phyloP scores from a whole-genome alignment of 495 filamentous ascomycete species.

The Penicillium canariense region DNA sequence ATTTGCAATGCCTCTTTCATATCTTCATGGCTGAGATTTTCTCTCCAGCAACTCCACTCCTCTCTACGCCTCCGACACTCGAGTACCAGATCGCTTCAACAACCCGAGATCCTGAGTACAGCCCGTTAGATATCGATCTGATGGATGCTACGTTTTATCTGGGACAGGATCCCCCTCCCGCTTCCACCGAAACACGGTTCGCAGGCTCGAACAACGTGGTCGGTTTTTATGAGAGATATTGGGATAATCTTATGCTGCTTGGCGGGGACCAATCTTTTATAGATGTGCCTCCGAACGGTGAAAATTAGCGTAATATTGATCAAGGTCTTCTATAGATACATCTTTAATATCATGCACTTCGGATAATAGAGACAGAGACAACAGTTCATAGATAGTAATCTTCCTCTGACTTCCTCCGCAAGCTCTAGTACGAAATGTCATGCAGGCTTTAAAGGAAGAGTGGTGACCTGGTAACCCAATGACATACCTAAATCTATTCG shows the following conservation, averaged over 20 bases:
- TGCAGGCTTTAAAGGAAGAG: too few relatives aligned
- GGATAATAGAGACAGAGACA: too few relatives aligned
- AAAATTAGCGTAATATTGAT: background rate
- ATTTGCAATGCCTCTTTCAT: background rate
- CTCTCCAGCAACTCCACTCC: background rate
- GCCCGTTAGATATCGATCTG: constrained; percentile 9
- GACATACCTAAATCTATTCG: too few relatives aligned
- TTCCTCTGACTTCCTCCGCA: too few relatives aligned
- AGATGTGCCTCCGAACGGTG: background rate
- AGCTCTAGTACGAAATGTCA: too few relatives aligned
- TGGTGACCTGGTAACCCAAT: too few relatives aligned
- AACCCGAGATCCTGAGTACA: background rate
- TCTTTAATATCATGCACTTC: too few relatives aligned
- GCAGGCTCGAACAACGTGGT: constrained; percentile 1
- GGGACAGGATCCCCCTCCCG: constrained; percentile 1
- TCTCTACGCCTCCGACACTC: background rate
- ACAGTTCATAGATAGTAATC: too few relatives aligned
- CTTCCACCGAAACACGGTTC: background rate
- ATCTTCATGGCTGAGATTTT: background rate
- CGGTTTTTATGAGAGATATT: constrained; percentile 12
- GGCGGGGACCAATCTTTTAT: background rate
- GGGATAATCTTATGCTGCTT: constrained; percentile 14
- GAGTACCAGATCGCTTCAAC: background rate
- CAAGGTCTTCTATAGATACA: background rate
- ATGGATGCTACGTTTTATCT: constrained; percentile 12